These are phyloP conservation scores for Russula dissimulans DNA, from an alignment of 768 basidiomycete genomes.

Conservation along the genomic window DNA sequence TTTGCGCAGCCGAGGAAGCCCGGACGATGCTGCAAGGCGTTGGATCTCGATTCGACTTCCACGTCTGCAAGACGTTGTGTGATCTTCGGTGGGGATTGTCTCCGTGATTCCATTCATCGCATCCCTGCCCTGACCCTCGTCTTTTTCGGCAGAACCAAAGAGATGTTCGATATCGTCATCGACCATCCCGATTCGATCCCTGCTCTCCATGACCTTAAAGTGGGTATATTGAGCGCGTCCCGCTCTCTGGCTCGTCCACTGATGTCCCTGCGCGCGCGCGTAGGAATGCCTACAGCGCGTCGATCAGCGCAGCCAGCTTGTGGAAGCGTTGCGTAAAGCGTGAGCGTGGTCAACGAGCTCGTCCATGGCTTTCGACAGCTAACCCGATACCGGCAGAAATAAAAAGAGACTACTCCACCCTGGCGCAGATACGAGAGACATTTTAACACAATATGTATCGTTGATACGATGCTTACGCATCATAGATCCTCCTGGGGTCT, in stretches of 20 bases:
- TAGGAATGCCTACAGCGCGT: slow-evolving; percentile 76
- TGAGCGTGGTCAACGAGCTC: slow-evolving; percentile 30
- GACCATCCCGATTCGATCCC: slow-evolving; percentile 84
- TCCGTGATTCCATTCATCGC: neutral
- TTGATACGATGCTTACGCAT: slow-evolving; percentile 87
- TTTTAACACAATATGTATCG: slow-evolving; percentile 82
- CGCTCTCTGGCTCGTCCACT: neutral
- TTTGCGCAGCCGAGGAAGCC: slow-evolving; percentile 52
- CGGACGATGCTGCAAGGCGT: slow-evolving; percentile 65
- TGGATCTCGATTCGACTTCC: slow-evolving; percentile 81
- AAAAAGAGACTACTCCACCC: slow-evolving; percentile 86
- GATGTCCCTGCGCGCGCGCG: neutral
- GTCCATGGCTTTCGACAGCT: slow-evolving; percentile 4
- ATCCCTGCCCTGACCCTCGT: neutral
- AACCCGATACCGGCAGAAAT: slow-evolving; percentile 41
- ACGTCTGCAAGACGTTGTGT: slow-evolving; percentile 85
- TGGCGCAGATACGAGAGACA: slow-evolving; percentile 88
- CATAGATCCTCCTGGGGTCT: slow-evolving; percentile 85
- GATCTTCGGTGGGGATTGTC: slow-evolving; percentile 56
- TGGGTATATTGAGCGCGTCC: slow-evolving; percentile 24
- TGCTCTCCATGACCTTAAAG: slow-evolving; percentile 81
- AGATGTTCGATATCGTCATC: slow-evolving; percentile 95
- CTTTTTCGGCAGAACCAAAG: slow-evolving; percentile 42
- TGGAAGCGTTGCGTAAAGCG: slow-evolving; percentile 72
- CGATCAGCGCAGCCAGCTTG: slow-evolving; percentile 68